Evolutionary conservation across 2,329 filamentous ascomycete species (phyloP).

Genomic region (Pyricularia sp.): DNA sequence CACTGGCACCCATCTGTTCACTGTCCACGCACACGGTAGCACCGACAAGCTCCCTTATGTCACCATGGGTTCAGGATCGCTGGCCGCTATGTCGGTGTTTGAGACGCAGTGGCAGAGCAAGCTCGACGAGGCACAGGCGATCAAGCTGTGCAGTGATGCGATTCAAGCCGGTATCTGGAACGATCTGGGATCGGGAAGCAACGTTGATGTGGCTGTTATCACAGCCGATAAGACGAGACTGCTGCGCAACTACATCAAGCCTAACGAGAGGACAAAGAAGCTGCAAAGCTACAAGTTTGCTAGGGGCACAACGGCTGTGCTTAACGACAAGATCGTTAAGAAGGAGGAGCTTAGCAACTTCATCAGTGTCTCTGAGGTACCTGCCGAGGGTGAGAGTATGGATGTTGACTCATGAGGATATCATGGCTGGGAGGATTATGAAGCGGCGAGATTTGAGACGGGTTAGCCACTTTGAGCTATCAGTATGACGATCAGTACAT

Average conservation of each 20-base stretch:
- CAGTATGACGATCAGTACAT: neutral
- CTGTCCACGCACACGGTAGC: constrained; percentile 94
- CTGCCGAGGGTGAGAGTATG: constrained; percentile 52
- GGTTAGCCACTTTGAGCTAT: neutral
- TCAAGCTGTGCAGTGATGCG: constrained; percentile 73
- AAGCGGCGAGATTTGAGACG: neutral
- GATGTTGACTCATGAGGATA: constrained; percentile 52
- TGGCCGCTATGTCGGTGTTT: constrained; percentile 97
- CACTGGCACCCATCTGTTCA: constrained; percentile 91
- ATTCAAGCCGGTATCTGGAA: constrained; percentile 98
- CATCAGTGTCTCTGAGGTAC: constrained; percentile 81
- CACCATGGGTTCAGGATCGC: constrained; percentile 93
- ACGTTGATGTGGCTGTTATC: constrained; percentile 95
- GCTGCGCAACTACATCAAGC: constrained; percentile 85
- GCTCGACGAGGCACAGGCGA: constrained; percentile 69
- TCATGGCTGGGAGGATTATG: neutral
- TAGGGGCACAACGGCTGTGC: constrained; percentile 85
- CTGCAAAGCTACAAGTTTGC: constrained; percentile 86
- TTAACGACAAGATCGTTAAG: constrained; percentile 93
- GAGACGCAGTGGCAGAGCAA: constrained; percentile 88
- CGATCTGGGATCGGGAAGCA: constrained; percentile 91
- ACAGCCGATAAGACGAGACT: constrained; percentile 91
- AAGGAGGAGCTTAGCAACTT: constrained; percentile 93
- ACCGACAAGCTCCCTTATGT: constrained; percentile 99
- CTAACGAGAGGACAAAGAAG: constrained; percentile 86